Base-by-base conservation (phyloP, 306 rosid species). In the Vigna mungo region DNA sequence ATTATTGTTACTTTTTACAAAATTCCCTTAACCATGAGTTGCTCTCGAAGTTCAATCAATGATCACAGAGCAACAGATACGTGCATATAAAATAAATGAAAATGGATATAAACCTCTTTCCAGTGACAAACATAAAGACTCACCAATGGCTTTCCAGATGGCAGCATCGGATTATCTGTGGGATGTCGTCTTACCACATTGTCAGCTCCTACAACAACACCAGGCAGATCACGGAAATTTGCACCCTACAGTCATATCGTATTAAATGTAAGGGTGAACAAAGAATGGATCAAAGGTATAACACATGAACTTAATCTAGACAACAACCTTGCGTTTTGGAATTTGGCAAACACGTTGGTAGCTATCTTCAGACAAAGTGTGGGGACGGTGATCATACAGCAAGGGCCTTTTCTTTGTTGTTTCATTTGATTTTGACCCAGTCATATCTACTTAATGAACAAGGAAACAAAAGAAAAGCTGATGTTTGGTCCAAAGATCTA, bases 141-240 rank as follows among this genome's bases (percentile, higher is more conserved):
- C 41, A 94, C 98, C 90, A 94, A 78, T 74, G 85, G 85, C 79
- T 82, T 94, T 75, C 98, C 96, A 64, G 98, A 94, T 83, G 98
- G 97, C 73, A 88, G 83, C 67, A 86, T 36, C 2, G 71, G 79
- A 9, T 61, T 75, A 20, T 85, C 81, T 17, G 67, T 78, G 14
- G 87, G 76, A 46, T 86, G 95, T 62, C 92, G 86, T 71, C 95
- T 88, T 79, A 54, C 97, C 78, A 90, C 97, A 88, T 94, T 94
- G 80, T 94, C 87, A 75, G 27, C 58, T 80, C 98, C 97, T 27
- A 94, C 98, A 80, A 90, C 41, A 60, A 94, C 71, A 78, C 98
- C 98, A 51, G 98, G 98, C 11, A 94, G 89, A 84, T 94, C 93
- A 59, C 97, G 90, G 78, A 94, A 94, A 82, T 92, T 94, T 30